Percentiles rank a stretch among this genome's conserved stretches.
These are phyloP conservation scores for Paracorniculantispora psalliotae DNA, from an alignment of 2,329 filamentous ascomycete species.

Conservation along the genomic window DNA sequence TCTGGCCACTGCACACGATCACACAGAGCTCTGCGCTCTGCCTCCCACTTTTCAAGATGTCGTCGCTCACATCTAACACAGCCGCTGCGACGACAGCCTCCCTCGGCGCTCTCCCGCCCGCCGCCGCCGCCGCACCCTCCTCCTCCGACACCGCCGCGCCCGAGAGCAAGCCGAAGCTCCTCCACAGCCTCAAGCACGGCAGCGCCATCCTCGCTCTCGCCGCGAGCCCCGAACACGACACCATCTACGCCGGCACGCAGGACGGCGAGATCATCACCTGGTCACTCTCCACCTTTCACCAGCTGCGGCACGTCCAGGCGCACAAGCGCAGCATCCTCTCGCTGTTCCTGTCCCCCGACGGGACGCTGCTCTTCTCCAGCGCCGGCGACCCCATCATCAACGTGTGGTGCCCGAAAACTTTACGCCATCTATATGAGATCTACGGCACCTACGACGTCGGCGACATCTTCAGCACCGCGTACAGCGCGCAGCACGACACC, in stretches of 20 bases:
- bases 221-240: conserved; percentile 69
- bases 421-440: conserved; percentile 78
- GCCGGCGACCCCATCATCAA: conserved; percentile 92
- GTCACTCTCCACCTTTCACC: conserved; percentile 83
- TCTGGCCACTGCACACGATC: background rate
- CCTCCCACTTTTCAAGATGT: background rate
- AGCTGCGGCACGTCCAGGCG: conserved; percentile 72
- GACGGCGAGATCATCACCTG: conserved; percentile 90
- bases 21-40: background rate
- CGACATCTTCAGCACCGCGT: conserved; percentile 92
- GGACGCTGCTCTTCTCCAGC: conserved; percentile 78
- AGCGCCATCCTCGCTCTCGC: conserved; percentile 79
- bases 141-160: background rate
- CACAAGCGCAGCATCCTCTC: conserved; percentile 89
- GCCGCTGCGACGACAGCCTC: background rate
- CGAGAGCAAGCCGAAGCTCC: conserved; percentile 50
- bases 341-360: conserved; percentile 72
- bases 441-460: conserved; percentile 93
- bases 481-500: conserved; percentile 72
- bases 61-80: conserved; percentile 1
- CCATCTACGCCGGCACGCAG: conserved; percentile 88
- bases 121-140: background rate
- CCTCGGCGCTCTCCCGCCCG: background rate
- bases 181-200: conserved; percentile 71
- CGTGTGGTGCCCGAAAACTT: conserved; percentile 77